These are phyloP conservation scores for Petasospora rhodanensis DNA, from an alignment of 1,139 yeast species.

Conservation along the genomic window DNA sequence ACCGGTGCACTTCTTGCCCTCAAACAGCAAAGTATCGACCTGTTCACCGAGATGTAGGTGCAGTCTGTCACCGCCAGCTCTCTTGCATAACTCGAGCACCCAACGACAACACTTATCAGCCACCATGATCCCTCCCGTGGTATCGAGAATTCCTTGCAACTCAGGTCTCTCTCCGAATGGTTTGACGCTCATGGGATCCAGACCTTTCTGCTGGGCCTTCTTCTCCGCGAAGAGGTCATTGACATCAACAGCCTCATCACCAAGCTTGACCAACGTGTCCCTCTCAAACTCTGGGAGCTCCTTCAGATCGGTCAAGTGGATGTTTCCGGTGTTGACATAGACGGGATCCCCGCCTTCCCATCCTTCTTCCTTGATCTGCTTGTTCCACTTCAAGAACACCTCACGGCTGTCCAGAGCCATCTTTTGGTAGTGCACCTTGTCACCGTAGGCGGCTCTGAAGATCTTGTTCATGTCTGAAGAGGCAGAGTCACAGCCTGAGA, in stretches of 20 bases:
- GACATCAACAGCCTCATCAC: conserved; percentile 28
- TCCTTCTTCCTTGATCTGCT: conserved; percentile 6
- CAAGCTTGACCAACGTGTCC: conserved; percentile 17
- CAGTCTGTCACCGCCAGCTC: conserved; percentile 12
- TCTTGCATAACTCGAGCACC: conserved; percentile 26
- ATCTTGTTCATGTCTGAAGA: conserved; percentile 28
- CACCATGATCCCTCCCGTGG: conserved; percentile 34
- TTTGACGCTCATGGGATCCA: conserved; percentile 20
- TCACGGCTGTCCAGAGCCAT: conserved; percentile 22
- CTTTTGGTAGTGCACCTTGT: conserved; percentile 23
- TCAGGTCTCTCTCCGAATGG: conserved; percentile 22
- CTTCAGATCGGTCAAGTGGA: conserved; percentile 23
- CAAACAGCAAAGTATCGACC: no score
- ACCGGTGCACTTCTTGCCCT: conserved; percentile 15
- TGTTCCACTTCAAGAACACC: conserved; percentile 11
- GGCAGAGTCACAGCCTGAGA: conserved; percentile 29
- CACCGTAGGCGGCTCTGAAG: conserved; percentile 26
- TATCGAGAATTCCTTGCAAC: conserved; percentile 28
- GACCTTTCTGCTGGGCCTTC: conserved; percentile 29
- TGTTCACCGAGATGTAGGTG: conserved; percentile 20
- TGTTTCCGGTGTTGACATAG: conserved; percentile 26
- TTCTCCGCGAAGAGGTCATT: conserved; percentile 27
- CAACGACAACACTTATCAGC: conserved; percentile 35
- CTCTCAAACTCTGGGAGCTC: conserved; percentile 23
- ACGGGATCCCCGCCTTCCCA: conserved; percentile 23